Evolutionary conservation across 371 early-diverging fungal genomes (phyloP), one percentile per base, ranked within the genome.

Genomic region (Mucor sp.): DNA sequence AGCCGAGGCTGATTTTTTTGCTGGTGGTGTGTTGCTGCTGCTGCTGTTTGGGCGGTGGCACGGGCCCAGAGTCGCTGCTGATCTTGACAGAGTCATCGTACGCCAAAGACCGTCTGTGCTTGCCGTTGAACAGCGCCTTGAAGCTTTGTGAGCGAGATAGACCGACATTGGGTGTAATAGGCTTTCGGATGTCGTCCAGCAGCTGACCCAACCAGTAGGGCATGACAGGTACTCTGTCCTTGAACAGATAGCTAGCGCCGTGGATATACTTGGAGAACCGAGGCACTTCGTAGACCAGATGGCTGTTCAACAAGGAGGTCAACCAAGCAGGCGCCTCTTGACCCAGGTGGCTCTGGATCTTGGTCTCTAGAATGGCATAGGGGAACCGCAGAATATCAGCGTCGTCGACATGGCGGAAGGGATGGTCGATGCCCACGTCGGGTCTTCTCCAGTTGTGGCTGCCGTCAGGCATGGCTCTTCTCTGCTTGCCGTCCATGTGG

Each of bases 261-360:
- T 99, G 99, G 55, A 98, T 87, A 83, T 96, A 99, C 80, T 99
- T 99, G 62, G 95, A 94, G 82, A 99, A 99, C 70, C 97, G 97
- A 61, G 98, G 98, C 9, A 99, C 98, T 60, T 95, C 96, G 76
- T 96, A 93, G 12, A 99, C 97, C 63, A 99, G 77, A 68, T 95
- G 92, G 62, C 91, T 89, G 35, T 90, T 87, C 67, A 97, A 85
- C 33, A 99, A 84, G 21, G 92, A 89, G 5, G 87, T 80, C 21
- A 99, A 93, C 99, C 99, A 99, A 53, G 86, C 83, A 2, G 98
- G 97, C 0, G 94, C 91, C 63, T 91, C 89, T 30, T 93, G 92
- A 21, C 99, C 99, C 23, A 91, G 82, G 66, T 92, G 89, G 12
- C 92, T 95, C 78, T 98, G 97, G 53, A 99, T 85, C 83, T 99